phyloP scores from a whole-genome alignment of 371 early-diverging fungal species.

The Mortierella sp. region DNA sequence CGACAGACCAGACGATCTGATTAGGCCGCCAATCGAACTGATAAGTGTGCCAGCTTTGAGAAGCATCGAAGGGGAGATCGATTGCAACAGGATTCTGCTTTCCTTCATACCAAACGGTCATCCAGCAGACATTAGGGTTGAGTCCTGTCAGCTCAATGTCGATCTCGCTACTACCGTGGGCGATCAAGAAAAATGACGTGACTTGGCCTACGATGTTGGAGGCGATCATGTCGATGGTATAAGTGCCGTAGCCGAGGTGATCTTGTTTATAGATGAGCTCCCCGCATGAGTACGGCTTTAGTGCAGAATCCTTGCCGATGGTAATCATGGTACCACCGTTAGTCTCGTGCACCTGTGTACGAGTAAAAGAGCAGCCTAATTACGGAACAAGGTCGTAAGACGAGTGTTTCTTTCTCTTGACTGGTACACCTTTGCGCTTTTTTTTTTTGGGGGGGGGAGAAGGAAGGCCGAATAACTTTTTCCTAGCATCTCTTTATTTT shows the following conservation, averaged over 20 bases:
- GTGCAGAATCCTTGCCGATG: conserved; percentile 41
- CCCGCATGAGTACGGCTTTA: conserved; percentile 47
- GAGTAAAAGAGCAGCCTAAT: conserved; percentile 42
- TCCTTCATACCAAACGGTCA: conserved; percentile 38
- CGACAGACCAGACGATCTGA: conserved; percentile 34
- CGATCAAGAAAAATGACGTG: conserved; percentile 47
- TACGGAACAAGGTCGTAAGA: no score
- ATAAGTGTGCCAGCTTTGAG: conserved; percentile 37
- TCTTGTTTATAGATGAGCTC: conserved; percentile 27
- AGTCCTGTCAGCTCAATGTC: conserved; percentile 51
- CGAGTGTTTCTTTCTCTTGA: no score
- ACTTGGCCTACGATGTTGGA: conserved; percentile 46
- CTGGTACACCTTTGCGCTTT: neutral
- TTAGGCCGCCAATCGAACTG: conserved; percentile 38
- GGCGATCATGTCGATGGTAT: conserved; percentile 47
- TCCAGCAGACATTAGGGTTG: conserved; percentile 35
- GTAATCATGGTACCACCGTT: conserved; percentile 20
- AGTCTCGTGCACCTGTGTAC: conserved; percentile 40
- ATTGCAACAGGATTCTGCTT: conserved; percentile 41
- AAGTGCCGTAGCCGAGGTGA: conserved; percentile 40
- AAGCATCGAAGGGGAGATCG: conserved; percentile 33
- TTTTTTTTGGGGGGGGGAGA: neutral
- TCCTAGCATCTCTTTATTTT: no score
- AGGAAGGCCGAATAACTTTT: no score
- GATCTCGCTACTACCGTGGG: conserved; percentile 44